Evolutionary conservation across 352 stramenopile genomes (phyloP).

Genomic region (Phytophthora agathidicida): DNA sequence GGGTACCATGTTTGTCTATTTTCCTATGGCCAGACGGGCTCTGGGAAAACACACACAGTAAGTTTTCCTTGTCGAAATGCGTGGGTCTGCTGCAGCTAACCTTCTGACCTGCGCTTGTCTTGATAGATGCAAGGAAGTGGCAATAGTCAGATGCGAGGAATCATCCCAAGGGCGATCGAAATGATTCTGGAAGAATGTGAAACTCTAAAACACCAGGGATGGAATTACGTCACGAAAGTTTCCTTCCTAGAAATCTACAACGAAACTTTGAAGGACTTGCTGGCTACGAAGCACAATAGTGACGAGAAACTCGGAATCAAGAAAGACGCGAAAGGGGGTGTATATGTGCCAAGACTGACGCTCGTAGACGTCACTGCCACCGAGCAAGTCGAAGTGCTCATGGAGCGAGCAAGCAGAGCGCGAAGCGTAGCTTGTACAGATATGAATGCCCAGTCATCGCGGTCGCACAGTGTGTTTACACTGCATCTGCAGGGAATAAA

Average conservation of each 20-base stretch:
- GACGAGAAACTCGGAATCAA: constrained; percentile 74
- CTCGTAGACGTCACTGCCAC: constrained; percentile 56
- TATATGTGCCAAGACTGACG: constrained; percentile 71
- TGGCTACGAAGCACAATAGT: constrained; percentile 69
- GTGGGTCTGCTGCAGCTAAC: constrained; percentile 7
- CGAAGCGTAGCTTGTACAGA: constrained; percentile 91
- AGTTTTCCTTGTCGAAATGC: background rate
- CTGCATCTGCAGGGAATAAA: constrained; percentile 85
- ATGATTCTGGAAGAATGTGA: constrained; percentile 91
- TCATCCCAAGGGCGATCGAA: constrained; percentile 97
- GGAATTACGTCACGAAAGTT: constrained; percentile 95
- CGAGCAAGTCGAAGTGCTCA: constrained; percentile 75
- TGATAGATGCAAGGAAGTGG: constrained; percentile 96
- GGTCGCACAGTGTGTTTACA: constrained; percentile 85
- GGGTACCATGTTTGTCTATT: constrained; percentile 98
- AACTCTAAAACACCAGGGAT: constrained; percentile 78
- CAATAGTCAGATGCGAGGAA: constrained; percentile 94
- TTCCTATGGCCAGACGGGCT: constrained; percentile 95
- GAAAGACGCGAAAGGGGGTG: constrained; percentile 68
- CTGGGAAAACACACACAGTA: constrained; percentile 94
- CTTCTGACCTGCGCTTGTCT: constrained; percentile 7
- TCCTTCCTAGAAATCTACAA: constrained; percentile 99
- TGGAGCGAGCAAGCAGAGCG: constrained; percentile 72
- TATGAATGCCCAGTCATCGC: constrained; percentile 91
- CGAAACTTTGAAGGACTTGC: constrained; percentile 97